Base-by-base conservation (phyloP, 2,329 filamentous ascomycete species). In the Arthrobotrys entomopaga region DNA sequence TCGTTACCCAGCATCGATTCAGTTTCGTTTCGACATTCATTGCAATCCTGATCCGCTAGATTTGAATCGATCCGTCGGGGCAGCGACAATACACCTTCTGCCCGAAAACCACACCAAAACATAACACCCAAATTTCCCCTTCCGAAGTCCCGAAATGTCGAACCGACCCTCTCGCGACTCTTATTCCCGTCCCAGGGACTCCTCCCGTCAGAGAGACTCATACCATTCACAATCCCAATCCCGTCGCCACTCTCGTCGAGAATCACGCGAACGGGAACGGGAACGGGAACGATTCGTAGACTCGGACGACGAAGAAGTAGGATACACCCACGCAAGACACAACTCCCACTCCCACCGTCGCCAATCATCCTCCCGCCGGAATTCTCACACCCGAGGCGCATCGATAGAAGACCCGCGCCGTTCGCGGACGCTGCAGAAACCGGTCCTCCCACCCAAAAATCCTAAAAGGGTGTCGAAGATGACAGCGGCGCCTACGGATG, bases 181-280 rank as follows among this genome's bases (percentile, higher is more conserved):
- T n/a, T 34, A 34, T 8, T 34, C 29, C 29, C 29, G 29, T 34
- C 29, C 29, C 29, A 34, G 29, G 29, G 29, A 34, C 6, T 43
- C 34, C 49, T 64, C 59, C n/a, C 57, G 63, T 29, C 60, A 58
- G 1, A 58, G 65, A 22, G 65, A 70, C 10, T 42, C 56, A 26
- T 69, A 57, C 57, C 56, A 64, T 38, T 71, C 66, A 22, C 58
- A 54, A 24, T 63, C 65, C n/a, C 58, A 65, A 19, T 49, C 40
- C 40, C 59, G 67, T 11, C 67, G 67, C n/a, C 56, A 58, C 20
- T 70, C 65, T 19, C 67, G 60, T n/a, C 67, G 67, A n/a, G 46
- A 58, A 40, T 70, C 65, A 22, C 67, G 60, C 29, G 46, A 50
- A 13, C 7, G 46, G 11, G 60, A 72, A 16, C 50, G 64, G 29